Percentiles rank a stretch among this genome's conserved stretches.
Conservation (phyloP, 208 protist species). For the Leishmania braziliensis region DNA sequence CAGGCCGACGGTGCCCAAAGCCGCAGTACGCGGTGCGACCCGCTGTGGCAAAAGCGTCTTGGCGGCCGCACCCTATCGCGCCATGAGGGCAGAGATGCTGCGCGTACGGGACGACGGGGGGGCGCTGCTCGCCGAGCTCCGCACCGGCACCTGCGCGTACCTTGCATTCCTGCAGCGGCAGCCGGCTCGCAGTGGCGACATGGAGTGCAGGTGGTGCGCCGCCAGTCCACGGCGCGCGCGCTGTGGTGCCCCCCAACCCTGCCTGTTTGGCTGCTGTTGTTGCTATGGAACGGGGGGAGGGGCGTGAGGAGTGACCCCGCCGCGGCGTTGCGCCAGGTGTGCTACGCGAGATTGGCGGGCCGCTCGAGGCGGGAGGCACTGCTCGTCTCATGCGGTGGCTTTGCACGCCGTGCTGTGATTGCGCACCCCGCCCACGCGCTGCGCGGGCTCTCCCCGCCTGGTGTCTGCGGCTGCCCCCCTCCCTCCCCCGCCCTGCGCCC, state of each 20-base stretch:
- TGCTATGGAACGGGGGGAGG: too few relatives aligned
- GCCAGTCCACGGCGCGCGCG: neutral
- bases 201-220: neutral
- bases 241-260: neutral
- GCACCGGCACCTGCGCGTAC: neutral
- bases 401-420: neutral
- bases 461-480: neutral
- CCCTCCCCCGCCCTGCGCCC: neutral
- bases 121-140: neutral
- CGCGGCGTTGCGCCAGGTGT: neutral
- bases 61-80: too few relatives aligned
- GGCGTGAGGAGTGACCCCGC: neutral
- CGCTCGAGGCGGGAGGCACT: neutral
- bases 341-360: neutral
- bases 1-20: neutral
- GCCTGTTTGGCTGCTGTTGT: neutral
- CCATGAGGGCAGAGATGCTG: too few relatives aligned
- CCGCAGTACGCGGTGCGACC: neutral
- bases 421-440: neutral
- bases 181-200: too few relatives aligned
- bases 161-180: neutral
- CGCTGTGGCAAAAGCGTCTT: too few relatives aligned
- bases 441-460: neutral
- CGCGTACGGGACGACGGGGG: neutral
- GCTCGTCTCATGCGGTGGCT: neutral